These are phyloP conservation scores for Volvariella volvacea DNA, from an alignment of 1,284 basidiomycete genomes.

Conservation along the genomic window DNA sequence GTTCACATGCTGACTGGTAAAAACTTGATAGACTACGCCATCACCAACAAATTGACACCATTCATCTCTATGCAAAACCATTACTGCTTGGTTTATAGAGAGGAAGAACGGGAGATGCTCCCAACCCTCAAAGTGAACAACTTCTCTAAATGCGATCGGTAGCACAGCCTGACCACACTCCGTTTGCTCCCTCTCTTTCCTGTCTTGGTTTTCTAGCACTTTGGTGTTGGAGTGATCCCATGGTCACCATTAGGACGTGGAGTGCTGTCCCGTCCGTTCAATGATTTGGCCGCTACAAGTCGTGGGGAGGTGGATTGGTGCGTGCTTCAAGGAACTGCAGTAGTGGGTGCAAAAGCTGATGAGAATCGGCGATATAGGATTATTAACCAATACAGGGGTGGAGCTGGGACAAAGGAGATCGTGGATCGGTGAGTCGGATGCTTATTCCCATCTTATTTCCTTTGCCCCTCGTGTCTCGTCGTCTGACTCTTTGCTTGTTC, in stretches of 20 bases:
- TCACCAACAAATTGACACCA: slow-evolving; percentile 49
- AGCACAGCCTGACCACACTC: too few relatives aligned
- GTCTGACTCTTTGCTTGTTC: too few relatives aligned
- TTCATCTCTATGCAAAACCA: slow-evolving; percentile 73
- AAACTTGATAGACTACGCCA: slow-evolving; percentile 40
- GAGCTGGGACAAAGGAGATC: slow-evolving; percentile 21
- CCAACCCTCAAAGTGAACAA: slow-evolving; percentile 48
- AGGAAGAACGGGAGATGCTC: slow-evolving; percentile 67
- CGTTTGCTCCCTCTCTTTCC: too few relatives aligned
- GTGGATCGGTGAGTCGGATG: slow-evolving; percentile 24
- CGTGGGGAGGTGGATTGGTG: slow-evolving; percentile 28
- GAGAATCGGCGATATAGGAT: too few relatives aligned
- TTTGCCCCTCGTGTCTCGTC: too few relatives aligned
- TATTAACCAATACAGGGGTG: slow-evolving; percentile 17
- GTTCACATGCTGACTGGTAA: too few relatives aligned
- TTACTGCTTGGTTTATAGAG: slow-evolving; percentile 51
- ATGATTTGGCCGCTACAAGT: slow-evolving; percentile 20
- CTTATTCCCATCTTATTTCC: too few relatives aligned
- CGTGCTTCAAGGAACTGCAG: too few relatives aligned
- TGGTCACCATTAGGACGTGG: slow-evolving; percentile 47
- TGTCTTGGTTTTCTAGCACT: slow-evolving; percentile 24
- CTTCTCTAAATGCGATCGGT: too few relatives aligned
- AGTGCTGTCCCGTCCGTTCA: slow-evolving; percentile 34
- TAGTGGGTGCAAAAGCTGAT: too few relatives aligned
- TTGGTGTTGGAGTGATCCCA: slow-evolving; percentile 38